Base-by-base conservation (phyloP, 139 green algal species). In the Coelastrella sp. region DNA sequence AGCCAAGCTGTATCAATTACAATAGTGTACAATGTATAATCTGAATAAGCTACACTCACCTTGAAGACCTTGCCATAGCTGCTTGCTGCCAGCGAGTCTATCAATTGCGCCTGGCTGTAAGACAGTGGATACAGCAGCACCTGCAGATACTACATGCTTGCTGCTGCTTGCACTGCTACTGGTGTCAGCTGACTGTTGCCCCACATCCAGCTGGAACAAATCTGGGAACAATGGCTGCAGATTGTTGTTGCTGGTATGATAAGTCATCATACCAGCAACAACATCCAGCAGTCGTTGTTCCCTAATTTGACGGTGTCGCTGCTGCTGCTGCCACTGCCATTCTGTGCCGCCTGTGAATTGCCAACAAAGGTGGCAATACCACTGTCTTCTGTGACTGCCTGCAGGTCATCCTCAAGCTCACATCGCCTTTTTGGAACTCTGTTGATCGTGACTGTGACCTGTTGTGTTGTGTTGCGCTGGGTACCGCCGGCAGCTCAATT, bases 131-230 rank as follows among this genome's bases (percentile, higher is more conserved):
- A 6, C 75, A 60, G 19, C 75, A 27, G n/a, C 25, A 59, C 27
- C 25, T 82, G 14, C 25, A 60, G 24, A 59, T 24, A 19, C 5
- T 82, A 4, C 19, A 12, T 58, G 24, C 24, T 19, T 60, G 24
- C 17, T 76, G 68, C 68, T 76, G 68, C 68, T 19, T 76, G n/a
- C 75, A 82, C 75, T 82, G 75, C 35, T 49, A 49, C 75, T 82
- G 75, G 75, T 59, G 75, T 82, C 75, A 82, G 22, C 25, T 58
- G 25, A 22, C 15, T 59, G 27, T 8, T 10, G 20, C n/a, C n/a
- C 15, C 75, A 82, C 25, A 58, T 60, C n/a, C 75, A 82, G 22
- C 75, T 60, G 75, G 8, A 82, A 4, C 22, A 82, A 59, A 17
- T 61, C 4, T 14, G 75, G 75, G 15, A 60, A 60, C 27, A 19